Evolutionary conservation across 2,329 filamentous ascomycete species (phyloP), one percentile per base, ranked within the genome.

Genomic region (Aspergillus clavatus): DNA sequence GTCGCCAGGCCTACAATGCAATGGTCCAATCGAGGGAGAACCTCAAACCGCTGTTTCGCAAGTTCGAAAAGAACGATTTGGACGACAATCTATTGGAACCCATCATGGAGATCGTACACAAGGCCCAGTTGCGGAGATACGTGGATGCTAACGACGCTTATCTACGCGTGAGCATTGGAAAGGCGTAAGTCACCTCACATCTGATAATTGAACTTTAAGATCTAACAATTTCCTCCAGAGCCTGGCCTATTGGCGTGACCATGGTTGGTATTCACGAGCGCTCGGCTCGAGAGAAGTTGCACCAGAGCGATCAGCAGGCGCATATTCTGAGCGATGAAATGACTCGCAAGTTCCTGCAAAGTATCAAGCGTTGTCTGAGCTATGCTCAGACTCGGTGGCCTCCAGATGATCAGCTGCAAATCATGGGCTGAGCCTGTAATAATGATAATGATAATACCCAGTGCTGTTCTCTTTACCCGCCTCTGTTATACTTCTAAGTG

Each of bases 231-330:
- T 33, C 26, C 18, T 44, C 6, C 46, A 77, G 74, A 51, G 93
- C 93, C 12, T 98, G 93, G 93, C 93, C 93, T 19, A 98, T 98
- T 61, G 93, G 93, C 70, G 93, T 98, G 29, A 98, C 93, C 67
- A 98, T 97, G 93, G 93, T 98, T 61, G 93, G 93, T 76, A 98
- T 98, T 59, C 93, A 98, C 79, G 93, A 97, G 75, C 83, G 93
- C 62, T 93, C 86, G 55, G 91, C 93, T 16, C 81, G 93, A 52
- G 93, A 98, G 72, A 98, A 98, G 72, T 73, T 98, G 48, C 90
- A 97, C 65, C 82, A 93, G 66, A 78, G 74, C 49, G 79, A 81
- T 52, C 79, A 80, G 54, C 85, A 89, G 60, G 93, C 91, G 3
- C 90, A 98, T 67, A 95, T 97, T 58, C 89, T 98, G 84, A 91